Evolutionary conservation across 441 rosid species (phyloP).

Genomic region (Geranium incanum): DNA sequence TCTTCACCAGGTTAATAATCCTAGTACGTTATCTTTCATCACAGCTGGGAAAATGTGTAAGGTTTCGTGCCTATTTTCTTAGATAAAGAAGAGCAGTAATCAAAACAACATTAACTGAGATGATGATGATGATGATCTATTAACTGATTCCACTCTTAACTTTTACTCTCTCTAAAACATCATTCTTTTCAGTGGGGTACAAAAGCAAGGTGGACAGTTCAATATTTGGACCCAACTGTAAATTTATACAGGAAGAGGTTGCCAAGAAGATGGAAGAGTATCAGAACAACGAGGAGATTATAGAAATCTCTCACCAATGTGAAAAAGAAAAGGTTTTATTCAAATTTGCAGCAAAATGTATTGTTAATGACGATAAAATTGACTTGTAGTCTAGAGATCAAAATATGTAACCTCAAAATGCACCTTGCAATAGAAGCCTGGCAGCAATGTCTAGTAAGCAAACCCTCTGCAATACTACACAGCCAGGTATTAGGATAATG

Average conservation of each 20-base stretch:
- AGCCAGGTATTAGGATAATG: neutral
- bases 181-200: conserved; percentile 40
- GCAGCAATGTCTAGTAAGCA: neutral
- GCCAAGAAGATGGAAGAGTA: conserved; percentile 37
- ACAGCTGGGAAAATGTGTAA: conserved; percentile 27
- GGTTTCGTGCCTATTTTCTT: conserved; percentile 5
- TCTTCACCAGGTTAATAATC: conserved; percentile 21
- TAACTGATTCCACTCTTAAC: neutral
- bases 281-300: conserved; percentile 27
- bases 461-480: neutral
- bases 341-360: neutral
- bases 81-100: neutral
- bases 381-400: conserved; percentile 2
- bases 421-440: neutral
- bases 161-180: neutral
- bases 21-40: conserved; percentile 31
- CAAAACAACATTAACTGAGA: neutral
- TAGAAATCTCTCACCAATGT: conserved; percentile 28
- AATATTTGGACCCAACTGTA: conserved; percentile 36
- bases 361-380: neutral
- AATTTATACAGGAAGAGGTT: conserved; percentile 34
- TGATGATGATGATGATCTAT: neutral
- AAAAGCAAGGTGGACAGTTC: conserved; percentile 38
- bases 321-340: conserved; percentile 30
- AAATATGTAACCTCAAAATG: neutral